These are phyloP conservation scores for Botryotinia narcissicola DNA, from an alignment of 2,329 filamentous ascomycete species.

Conservation along the genomic window DNA sequence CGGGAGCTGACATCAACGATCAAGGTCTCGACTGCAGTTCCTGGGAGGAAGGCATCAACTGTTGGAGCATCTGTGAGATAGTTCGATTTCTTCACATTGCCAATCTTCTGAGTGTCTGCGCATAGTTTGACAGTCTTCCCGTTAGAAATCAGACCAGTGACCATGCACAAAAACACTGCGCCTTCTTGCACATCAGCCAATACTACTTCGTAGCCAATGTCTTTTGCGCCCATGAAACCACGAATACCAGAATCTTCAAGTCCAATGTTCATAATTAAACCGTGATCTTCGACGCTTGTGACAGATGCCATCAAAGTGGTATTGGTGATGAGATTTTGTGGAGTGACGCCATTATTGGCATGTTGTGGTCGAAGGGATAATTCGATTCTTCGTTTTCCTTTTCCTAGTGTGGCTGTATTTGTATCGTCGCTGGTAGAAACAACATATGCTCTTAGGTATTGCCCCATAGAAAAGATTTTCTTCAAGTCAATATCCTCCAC, in stretches of 20 bases:
- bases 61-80: conserved; percentile 75
- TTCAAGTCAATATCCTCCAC: conserved; percentile 66
- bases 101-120: conserved; percentile 66
- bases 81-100: conserved; percentile 61
- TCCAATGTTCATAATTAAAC: conserved; percentile 88
- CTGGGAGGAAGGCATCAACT: conserved; percentile 86
- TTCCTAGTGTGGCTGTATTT: conserved; percentile 43
- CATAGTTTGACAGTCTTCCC: conserved; percentile 87
- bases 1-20: conserved; percentile 70
- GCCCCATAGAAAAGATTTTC: conserved; percentile 74
- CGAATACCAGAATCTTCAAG: conserved; percentile 65
- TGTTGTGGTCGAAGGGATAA: conserved; percentile 78
- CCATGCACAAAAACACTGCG: conserved; percentile 78
- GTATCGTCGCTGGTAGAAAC: conserved; percentile 70
- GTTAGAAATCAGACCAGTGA: conserved; percentile 70
- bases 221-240: conserved; percentile 83
- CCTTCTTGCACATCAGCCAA: conserved; percentile 75
- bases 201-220: conserved; percentile 65
- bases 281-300: conserved; percentile 91
- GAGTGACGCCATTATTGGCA: conserved; percentile 71
- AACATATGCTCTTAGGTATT: conserved; percentile 84
- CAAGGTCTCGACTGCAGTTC: conserved; percentile 83
- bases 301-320: conserved; percentile 84
- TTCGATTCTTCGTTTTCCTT: conserved; percentile 77
- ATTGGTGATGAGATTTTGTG: conserved; percentile 71